Conservation (phyloP, 1,284 basidiomycete genomes). For the Austroboletus niveus region DNA sequence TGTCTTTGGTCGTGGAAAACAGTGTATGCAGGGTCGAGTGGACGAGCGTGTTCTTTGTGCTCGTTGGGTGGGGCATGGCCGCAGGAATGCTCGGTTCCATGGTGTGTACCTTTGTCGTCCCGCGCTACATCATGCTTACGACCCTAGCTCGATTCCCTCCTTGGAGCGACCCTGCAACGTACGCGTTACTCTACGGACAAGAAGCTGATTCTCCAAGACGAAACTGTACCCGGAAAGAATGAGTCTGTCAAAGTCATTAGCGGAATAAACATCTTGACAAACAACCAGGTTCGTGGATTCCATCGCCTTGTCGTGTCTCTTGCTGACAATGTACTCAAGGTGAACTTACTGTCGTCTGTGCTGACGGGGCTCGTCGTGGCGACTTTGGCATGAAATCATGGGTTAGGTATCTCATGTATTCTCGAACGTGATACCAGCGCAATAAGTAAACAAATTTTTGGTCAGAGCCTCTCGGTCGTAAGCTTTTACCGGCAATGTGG, state of each 20-base stretch:
- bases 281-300: slow-evolving; percentile 64
- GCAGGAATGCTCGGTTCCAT: slow-evolving; percentile 76
- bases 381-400: slow-evolving; percentile 15
- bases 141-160: slow-evolving; percentile 74
- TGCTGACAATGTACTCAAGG: slow-evolving; percentile 27
- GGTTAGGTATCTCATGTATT: background rate
- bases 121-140: background rate
- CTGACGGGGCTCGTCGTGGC: slow-evolving; percentile 39
- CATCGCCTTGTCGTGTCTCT: background rate
- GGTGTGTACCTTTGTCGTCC: slow-evolving; percentile 41
- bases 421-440: background rate
- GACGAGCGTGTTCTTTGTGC: slow-evolving; percentile 38
- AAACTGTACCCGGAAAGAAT: slow-evolving; percentile 28
- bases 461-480: background rate
- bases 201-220: slow-evolving; percentile 69
- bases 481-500: no score
- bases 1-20: slow-evolving; percentile 65
- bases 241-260: slow-evolving; percentile 56
- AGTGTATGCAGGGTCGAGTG: slow-evolving; percentile 42
- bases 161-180: slow-evolving; percentile 86
- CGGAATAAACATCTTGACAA: slow-evolving; percentile 72
- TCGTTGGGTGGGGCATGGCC: slow-evolving; percentile 58
- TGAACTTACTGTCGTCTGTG: slow-evolving; percentile 46
- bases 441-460: background rate
- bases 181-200: slow-evolving; percentile 70